Percentiles rank a stretch among this genome's conserved stretches.
These are phyloP conservation scores for Diaporthe sp. DNA, from an alignment of 2,329 filamentous ascomycete genomes.

Conservation along the genomic window DNA sequence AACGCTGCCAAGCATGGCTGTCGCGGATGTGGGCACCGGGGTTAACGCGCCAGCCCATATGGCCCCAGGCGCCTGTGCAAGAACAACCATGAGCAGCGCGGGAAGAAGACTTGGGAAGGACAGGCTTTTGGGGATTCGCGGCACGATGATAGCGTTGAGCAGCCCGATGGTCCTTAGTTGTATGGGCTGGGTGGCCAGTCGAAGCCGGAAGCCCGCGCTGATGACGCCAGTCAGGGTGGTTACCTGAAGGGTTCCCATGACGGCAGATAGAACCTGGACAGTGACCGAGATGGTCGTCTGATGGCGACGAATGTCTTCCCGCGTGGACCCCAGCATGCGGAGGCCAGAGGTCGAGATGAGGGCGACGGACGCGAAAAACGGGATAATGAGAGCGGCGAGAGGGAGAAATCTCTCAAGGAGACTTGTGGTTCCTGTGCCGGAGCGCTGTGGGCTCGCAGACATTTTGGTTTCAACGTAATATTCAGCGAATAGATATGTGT, in stretches of 20 bases:
- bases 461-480: not conserved
- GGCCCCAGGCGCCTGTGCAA: not conserved
- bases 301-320: not conserved
- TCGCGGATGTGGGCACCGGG: not conserved
- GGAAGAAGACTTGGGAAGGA: not conserved
- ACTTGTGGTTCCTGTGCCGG: not conserved
- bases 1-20: not conserved
- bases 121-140: not conserved
- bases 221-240: slow-evolving; percentile 8
- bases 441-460: not conserved
- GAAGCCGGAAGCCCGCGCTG: slow-evolving; percentile 9
- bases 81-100: not conserved
- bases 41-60: not conserved
- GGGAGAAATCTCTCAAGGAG: not conserved
- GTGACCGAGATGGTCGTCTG: not conserved
- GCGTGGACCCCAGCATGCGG: not conserved
- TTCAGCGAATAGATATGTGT: fast-evolving
- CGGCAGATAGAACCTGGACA: slow-evolving; percentile 44
- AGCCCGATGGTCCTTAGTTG: not conserved
- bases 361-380: not conserved
- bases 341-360: not conserved
- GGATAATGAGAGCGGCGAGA: not conserved
- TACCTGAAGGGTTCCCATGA: slow-evolving; percentile 2
- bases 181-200: not conserved
- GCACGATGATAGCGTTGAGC: not conserved